Evolutionary conservation across 305 asterid species (phyloP).

Genomic region (Caryopteris hybrid): DNA sequence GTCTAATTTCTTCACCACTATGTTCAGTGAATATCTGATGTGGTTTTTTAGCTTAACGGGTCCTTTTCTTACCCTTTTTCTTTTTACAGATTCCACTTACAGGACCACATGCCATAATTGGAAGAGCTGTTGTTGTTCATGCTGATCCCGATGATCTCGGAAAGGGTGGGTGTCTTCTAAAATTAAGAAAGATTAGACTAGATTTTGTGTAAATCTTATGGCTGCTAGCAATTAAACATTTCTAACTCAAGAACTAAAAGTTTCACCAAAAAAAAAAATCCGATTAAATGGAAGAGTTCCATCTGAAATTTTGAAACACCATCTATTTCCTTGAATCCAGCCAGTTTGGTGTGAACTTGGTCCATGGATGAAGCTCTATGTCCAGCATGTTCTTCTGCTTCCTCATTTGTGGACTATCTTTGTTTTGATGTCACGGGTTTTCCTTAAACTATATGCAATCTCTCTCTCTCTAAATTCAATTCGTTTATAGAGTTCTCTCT

Average conservation of each 20-base stretch:
- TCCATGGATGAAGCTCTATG: not conserved
- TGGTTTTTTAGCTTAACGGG: not conserved
- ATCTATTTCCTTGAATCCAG: not conserved
- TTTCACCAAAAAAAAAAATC: not conserved
- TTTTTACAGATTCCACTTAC: constrained; percentile 66
- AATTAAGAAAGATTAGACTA: not conserved
- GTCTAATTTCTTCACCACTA: constrained; percentile 26
- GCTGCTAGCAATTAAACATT: not conserved
- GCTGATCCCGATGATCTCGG: constrained; percentile 97
- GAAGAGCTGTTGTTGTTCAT: constrained; percentile 98
- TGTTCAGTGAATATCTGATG: not conserved
- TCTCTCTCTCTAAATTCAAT: not conserved
- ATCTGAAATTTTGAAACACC: not conserved
- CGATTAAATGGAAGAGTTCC: not conserved
- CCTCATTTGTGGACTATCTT: not conserved
- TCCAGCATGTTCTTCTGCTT: not conserved
- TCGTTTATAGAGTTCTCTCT: not conserved
- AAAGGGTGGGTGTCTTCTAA: constrained; percentile 51
- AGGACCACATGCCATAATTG: constrained; percentile 76
- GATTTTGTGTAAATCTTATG: not conserved
- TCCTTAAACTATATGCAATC: not conserved
- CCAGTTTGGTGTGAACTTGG: not conserved
- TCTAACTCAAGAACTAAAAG: not conserved
- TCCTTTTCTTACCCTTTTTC: not conserved
- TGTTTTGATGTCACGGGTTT: not conserved